phyloP scores from a whole-genome alignment of 257 asterid genomes.

The Leptodermis oblonga region DNA sequence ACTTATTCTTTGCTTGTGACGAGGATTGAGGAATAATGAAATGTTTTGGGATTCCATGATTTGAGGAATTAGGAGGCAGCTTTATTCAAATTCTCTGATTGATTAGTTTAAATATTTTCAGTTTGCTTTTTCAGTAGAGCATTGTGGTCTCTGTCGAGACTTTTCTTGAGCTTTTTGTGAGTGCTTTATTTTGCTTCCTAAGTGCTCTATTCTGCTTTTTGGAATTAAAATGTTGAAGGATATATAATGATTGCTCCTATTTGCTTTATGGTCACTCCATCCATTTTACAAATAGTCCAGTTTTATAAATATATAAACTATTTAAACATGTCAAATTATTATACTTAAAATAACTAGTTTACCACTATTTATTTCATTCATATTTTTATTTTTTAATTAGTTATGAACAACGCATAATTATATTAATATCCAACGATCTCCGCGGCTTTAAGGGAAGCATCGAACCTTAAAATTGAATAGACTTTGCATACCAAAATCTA shows the following conservation, averaged over 20 bases:
- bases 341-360: no score
- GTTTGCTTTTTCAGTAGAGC: constrained; percentile 20
- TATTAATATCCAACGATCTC: no score
- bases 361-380: no score
- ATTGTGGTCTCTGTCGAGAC: constrained; percentile 30
- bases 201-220: constrained; percentile 9
- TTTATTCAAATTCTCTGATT: constrained; percentile 30
- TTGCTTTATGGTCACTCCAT: not conserved
- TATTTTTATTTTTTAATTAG: no score
- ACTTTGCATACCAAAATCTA: no score
- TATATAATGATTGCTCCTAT: not conserved
- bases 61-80: constrained; percentile 5
- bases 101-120: constrained; percentile 25
- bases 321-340: no score
- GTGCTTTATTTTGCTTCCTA: constrained; percentile 38
- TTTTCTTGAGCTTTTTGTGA: constrained; percentile 29
- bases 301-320: no score
- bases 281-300: no score
- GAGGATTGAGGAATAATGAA: constrained; percentile 23
- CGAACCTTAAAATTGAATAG: no score
- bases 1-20: constrained; percentile 72
- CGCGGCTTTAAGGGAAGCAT: no score
- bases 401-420: no score
- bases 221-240: not conserved
- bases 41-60: constrained; percentile 16